These are phyloP conservation scores for Nidula niveotomentosa DNA, from an alignment of 1,284 basidiomycete genomes.

Conservation along the genomic window DNA sequence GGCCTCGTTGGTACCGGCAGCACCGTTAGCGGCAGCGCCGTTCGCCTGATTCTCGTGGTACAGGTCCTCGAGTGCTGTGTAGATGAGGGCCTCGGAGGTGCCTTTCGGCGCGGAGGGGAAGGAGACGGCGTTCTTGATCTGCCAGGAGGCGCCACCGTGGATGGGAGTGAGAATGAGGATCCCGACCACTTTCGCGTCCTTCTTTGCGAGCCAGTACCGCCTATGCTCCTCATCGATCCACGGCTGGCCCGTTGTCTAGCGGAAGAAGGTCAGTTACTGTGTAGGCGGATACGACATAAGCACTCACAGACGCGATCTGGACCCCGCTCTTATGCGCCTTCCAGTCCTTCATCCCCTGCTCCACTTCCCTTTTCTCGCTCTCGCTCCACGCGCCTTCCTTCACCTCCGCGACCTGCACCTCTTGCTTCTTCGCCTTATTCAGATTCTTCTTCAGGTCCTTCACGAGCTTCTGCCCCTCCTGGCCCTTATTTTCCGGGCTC, in stretches of 20 bases:
- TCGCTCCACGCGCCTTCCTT: slow-evolving; percentile 27
- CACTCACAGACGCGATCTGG: slow-evolving; percentile 37
- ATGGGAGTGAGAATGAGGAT: slow-evolving; percentile 42
- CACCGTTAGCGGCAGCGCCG: slow-evolving; percentile 3
- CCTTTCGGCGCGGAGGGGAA: slow-evolving; percentile 46
- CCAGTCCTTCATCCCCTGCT: slow-evolving; percentile 38
- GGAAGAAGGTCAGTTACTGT: neutral
- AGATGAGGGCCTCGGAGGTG: slow-evolving; percentile 45
- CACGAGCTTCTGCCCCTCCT: slow-evolving; percentile 30
- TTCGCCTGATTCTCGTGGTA: slow-evolving; percentile 23
- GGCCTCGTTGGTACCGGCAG: neutral
- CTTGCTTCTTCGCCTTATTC: slow-evolving; percentile 34
- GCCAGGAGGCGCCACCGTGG: slow-evolving; percentile 28
- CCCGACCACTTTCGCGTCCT: slow-evolving; percentile 27
- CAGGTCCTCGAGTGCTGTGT: slow-evolving; percentile 35
- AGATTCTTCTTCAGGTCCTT: slow-evolving; percentile 49
- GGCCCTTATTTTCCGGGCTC: slow-evolving; percentile 25
- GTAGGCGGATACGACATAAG: neutral
- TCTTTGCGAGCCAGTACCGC: slow-evolving; percentile 40
- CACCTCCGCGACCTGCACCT: slow-evolving; percentile 33
- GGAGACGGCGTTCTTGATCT: slow-evolving; percentile 45
- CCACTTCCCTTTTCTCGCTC: slow-evolving; percentile 30
- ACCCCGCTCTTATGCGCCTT: slow-evolving; percentile 34
- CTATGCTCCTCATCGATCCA: slow-evolving; percentile 43
- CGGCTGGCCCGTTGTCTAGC: slow-evolving; percentile 36